Evolutionary conservation across 768 basidiomycete genomes (phyloP), one percentile per base, ranked within the genome.

Genomic region (Termitomyces eurrhizus): DNA sequence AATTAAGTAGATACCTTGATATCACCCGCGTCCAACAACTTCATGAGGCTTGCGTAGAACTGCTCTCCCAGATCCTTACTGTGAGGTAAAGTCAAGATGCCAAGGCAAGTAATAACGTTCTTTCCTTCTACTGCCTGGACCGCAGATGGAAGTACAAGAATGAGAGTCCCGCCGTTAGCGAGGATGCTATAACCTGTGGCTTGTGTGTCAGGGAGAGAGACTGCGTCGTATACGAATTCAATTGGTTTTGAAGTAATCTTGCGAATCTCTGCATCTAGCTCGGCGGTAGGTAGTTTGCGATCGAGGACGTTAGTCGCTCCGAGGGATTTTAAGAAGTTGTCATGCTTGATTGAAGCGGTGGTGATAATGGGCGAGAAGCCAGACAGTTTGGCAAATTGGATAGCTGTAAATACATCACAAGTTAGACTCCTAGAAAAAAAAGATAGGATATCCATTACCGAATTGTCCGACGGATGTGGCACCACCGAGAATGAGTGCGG

Each of bases 341-440:
- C 35, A n/a, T 62, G 61, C 21, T 62, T 62, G 44, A 14, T 1
- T 13, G 60, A 61, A 26, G 60, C 55, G 16, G 56, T 61, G 2
- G 60, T 56, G 13, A 79, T 75, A 56, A 79, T 74, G 9, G 75
- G 74, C 26, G 70, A 68, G 65, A 77, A 79, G 4, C 77, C 78
- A 2, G 77, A 75, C 41, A 75, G 54, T 46, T 60, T 68, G 24
- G 74, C 77, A n/a, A 79, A 68, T n/a, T 52, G 50, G 13, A 56
- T 55, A 4, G 35, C 42, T 55, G 26, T 9, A 35, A 3, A 29
- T 5, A 37, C 4, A 11, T 37, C 24, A 7, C 37, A 24, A 39
- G 11, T 46, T 32, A 12, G 7, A 12, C 14, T 1, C 24, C 7
- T 4, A 21, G 18, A n/a, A 35, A 12, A 42, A 33, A 7, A 39